phyloP scores from a whole-genome alignment of 2,329 filamentous ascomycete genomes.

The Apiospora phragmitis region DNA sequence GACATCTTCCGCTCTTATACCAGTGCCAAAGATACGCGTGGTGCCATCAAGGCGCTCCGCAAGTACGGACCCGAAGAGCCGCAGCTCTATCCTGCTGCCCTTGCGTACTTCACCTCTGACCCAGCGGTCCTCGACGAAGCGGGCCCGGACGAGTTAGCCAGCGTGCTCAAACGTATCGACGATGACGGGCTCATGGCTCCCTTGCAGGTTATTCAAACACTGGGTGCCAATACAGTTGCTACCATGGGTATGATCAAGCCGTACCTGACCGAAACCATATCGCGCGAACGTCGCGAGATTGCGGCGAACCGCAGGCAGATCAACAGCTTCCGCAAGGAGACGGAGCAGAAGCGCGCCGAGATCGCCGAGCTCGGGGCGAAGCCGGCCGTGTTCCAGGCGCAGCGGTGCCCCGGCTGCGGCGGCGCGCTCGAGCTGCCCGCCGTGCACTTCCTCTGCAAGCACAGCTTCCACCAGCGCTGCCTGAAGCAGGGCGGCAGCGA shows the following conservation, averaged over 20 bases:
- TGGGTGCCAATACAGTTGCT: constrained; percentile 69
- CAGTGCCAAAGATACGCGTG: constrained; percentile 84
- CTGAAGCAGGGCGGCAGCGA: constrained; percentile 57
- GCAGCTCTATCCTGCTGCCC: constrained; percentile 85
- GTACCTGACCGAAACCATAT: constrained; percentile 86
- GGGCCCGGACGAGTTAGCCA: constrained; percentile 76
- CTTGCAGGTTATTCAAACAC: constrained; percentile 91
- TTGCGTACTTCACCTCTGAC: constrained; percentile 91
- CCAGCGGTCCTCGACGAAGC: constrained; percentile 80
- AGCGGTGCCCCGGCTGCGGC: constrained; percentile 81
- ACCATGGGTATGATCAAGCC: constrained; percentile 97
- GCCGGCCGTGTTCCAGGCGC: constrained; percentile 86
- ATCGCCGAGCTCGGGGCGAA: constrained; percentile 75
- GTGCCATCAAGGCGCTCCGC: constrained; percentile 83
- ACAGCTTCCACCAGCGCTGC: constrained; percentile 93
- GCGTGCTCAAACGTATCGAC: constrained; percentile 82
- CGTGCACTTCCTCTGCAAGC: constrained; percentile 96
- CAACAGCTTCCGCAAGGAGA: constrained; percentile 80
- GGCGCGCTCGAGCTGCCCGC: constrained; percentile 79
- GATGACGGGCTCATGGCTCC: constrained; percentile 91
- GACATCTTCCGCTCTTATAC: constrained; percentile 98
- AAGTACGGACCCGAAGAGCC: constrained; percentile 94
- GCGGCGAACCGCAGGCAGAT: constrained; percentile 77
- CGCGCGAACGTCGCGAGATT: constrained; percentile 85
- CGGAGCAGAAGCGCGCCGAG: constrained; percentile 75